Conservation (phyloP, 1,284 basidiomycete genomes). For the Termitomyces sp. region DNA sequence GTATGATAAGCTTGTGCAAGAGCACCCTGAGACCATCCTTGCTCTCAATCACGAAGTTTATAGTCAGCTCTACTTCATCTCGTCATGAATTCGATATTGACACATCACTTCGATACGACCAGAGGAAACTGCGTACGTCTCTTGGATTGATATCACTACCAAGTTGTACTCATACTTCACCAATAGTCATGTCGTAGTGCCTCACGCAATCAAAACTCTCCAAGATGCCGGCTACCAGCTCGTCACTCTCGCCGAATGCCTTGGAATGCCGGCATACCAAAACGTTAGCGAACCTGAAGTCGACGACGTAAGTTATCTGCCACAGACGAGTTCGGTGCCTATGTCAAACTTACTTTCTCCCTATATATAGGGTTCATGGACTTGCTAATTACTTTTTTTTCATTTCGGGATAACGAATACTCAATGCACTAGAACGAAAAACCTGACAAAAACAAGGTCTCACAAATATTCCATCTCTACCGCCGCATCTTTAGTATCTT, state of each 20-base stretch:
- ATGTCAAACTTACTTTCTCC: background rate
- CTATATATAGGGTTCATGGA: constrained; percentile 7
- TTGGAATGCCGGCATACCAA: constrained; percentile 35
- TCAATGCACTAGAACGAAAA: too few species aligned
- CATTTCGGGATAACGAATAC: too few species aligned
- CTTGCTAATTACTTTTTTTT: constrained; percentile 18
- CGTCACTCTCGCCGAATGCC: constrained; percentile 42
- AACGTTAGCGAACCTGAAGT: constrained; percentile 16
- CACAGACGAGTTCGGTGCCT: too few species aligned
- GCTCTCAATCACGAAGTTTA: constrained; percentile 34
- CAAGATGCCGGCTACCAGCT: constrained; percentile 33
- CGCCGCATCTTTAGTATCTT: constrained; percentile 54
- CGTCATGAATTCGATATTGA: background rate
- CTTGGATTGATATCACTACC: too few species aligned
- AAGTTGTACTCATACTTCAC: background rate
- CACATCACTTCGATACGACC: background rate
- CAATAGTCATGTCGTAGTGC: constrained; percentile 28
- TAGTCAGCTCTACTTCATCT: constrained; percentile 16
- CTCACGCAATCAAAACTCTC: constrained; percentile 27
- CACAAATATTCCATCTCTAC: constrained; percentile 54
- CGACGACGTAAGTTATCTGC: constrained; percentile 14
- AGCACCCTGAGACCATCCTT: constrained; percentile 29
- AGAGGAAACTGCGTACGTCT: constrained; percentile 26
- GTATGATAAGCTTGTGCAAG: constrained; percentile 27
- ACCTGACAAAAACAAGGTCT: constrained; percentile 48